Conservation (phyloP, 345 rosid genomes). For the Eucalyptus rudis region DNA sequence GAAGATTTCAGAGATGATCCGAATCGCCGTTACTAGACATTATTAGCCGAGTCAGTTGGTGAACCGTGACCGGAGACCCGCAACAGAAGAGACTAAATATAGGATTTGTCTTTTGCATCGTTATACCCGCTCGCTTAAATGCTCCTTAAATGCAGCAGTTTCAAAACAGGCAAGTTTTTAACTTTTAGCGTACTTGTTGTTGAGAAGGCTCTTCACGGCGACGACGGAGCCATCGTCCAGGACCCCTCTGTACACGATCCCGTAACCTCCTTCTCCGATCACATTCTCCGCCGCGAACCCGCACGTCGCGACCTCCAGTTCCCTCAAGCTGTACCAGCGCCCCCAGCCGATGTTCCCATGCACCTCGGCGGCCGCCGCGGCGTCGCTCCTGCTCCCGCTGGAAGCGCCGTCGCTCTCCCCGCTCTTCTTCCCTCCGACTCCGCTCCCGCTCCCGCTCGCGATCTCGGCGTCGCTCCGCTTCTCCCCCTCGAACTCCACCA, state of each 20-base stretch:
- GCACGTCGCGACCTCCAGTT: conserved; percentile 78
- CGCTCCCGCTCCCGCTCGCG: background rate
- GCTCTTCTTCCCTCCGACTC: background rate
- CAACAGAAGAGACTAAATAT: background rate
- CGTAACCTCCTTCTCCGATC: conserved; percentile 96
- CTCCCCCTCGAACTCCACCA: background rate
- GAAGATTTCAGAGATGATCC: background rate
- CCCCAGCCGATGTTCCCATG: conserved; percentile 83
- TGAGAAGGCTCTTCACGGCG: conserved; percentile 89
- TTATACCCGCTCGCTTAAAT: background rate
- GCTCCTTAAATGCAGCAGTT: background rate
- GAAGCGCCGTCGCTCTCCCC: conserved; percentile 27
- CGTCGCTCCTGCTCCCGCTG: conserved; percentile 33
- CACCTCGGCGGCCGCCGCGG: conserved; percentile 25
- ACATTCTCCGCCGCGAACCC: conserved; percentile 69
- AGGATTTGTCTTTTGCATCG: background rate
- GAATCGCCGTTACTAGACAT: background rate
- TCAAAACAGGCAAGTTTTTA: background rate
- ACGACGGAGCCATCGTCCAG: conserved; percentile 67
- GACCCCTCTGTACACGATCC: conserved; percentile 72
- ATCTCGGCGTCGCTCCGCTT: background rate
- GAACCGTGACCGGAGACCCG: background rate
- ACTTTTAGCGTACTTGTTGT: conserved; percentile 57
- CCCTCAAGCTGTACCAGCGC: conserved; percentile 70
- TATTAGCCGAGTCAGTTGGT: background rate